These are phyloP conservation scores for Salix udensis DNA, from an alignment of 345 rosid species.

Conservation along the genomic window DNA sequence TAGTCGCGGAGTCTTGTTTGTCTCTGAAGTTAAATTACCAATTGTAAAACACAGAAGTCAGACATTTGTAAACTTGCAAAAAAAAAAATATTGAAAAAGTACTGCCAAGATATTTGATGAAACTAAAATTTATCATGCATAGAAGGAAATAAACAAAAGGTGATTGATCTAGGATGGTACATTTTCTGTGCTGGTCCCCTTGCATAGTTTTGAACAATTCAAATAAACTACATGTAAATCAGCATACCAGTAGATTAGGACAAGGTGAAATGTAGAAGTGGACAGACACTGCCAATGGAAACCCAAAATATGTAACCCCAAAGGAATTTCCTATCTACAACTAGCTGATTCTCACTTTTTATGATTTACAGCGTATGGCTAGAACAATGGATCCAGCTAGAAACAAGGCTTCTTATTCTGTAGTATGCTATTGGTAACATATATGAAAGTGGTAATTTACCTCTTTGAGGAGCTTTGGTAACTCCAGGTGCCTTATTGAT, in stretches of 20 bases:
- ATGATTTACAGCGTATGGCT: background rate
- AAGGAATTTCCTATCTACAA: no score
- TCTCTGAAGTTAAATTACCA: conserved; percentile 15
- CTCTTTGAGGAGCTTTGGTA: conserved; percentile 72
- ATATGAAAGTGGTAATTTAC: conserved; percentile 33
- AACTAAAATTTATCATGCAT: background rate
- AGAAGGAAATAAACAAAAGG: background rate
- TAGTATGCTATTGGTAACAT: background rate
- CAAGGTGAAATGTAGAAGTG: background rate
- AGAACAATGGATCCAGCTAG: background rate
- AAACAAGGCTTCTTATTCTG: background rate
- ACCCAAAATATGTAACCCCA: background rate
- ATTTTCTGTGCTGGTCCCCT: no score
- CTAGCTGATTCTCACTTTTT: background rate
- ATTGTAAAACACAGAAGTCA: background rate
- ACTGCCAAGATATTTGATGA: no score
- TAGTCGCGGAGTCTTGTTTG: conserved; percentile 44
- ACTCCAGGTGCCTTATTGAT: conserved; percentile 70
- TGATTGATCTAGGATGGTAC: background rate
- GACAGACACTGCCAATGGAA: background rate
- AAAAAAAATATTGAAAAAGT: background rate
- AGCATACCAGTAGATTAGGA: background rate
- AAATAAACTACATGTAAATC: background rate
- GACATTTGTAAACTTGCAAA: background rate
- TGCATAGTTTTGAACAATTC: background rate